Conservation (phyloP, 352 stramenopile species). For the Phytophthora cryptogea region DNA sequence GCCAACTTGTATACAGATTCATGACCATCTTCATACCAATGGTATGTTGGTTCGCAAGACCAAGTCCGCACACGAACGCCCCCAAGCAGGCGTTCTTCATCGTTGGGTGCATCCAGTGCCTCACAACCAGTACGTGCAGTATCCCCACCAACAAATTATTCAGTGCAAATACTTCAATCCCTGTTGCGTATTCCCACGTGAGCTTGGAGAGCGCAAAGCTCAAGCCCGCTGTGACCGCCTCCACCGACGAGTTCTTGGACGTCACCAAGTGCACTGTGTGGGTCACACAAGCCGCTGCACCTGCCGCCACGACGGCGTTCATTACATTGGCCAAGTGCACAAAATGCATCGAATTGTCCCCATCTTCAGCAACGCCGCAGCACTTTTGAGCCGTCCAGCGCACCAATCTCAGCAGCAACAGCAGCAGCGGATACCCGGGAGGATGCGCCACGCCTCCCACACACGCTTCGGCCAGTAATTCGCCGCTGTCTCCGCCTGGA, state of each 20-base stretch:
- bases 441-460: slow-evolving; percentile 90
- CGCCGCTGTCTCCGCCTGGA: slow-evolving; percentile 85
- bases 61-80: slow-evolving; percentile 88
- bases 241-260: slow-evolving; percentile 14
- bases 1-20: background rate
- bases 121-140: slow-evolving; percentile 68
- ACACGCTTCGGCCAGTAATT: slow-evolving; percentile 93
- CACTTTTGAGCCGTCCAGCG: slow-evolving; percentile 10
- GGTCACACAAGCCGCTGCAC: slow-evolving; percentile 41
- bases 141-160: slow-evolving; percentile 90
- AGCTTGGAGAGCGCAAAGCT: slow-evolving; percentile 84
- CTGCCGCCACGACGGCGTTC: slow-evolving; percentile 38
- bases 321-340: slow-evolving; percentile 41
- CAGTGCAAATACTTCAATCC: slow-evolving; percentile 91
- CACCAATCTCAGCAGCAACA: slow-evolving; percentile 53
- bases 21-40: slow-evolving; percentile 37
- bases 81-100: slow-evolving; percentile 45
- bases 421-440: slow-evolving; percentile 92
- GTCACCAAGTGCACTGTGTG: slow-evolving; percentile 41
- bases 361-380: background rate
- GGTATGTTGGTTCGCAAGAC: slow-evolving; percentile 94
- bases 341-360: slow-evolving; percentile 22
- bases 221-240: slow-evolving; percentile 42
- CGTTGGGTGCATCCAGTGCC: slow-evolving; percentile 26
- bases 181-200: slow-evolving; percentile 91